Percentiles rank a stretch among this genome's conserved stretches.
Evolutionary conservation across 2,329 filamentous ascomycete genomes (phyloP).

Genomic region (Hypoxylon sp.): DNA sequence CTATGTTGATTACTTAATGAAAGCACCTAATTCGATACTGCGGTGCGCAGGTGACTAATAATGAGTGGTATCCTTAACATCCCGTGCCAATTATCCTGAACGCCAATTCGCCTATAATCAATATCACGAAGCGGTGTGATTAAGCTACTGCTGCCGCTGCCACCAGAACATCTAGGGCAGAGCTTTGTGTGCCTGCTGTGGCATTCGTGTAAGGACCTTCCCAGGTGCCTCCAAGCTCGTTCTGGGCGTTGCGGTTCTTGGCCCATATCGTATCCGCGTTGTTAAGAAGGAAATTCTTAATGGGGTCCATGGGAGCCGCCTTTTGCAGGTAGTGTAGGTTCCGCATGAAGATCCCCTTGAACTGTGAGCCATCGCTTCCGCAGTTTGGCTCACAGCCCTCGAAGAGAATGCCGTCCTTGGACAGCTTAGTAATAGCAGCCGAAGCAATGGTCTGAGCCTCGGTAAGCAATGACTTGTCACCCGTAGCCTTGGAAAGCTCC

Average conservation of each 20-base stretch:
- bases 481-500: conserved; percentile 63
- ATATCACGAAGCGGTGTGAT: conserved; percentile 26
- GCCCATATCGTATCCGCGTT: conserved; percentile 57
- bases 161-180: conserved; percentile 52
- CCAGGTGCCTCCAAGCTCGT: conserved; percentile 53
- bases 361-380: conserved; percentile 69
- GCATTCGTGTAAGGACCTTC: conserved; percentile 51
- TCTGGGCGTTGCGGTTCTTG: conserved; percentile 54
- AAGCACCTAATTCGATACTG: conserved; percentile 29
- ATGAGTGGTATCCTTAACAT: conserved; percentile 40
- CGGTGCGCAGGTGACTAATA: conserved; percentile 38
- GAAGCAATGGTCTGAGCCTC: conserved; percentile 64
- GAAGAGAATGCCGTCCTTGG: conserved; percentile 64
- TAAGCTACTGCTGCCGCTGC: conserved; percentile 51
- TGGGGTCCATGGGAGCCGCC: conserved; percentile 61
- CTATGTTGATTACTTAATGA: conserved; percentile 34
- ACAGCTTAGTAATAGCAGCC: conserved; percentile 64
- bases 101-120: conserved; percentile 39
- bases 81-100: conserved; percentile 35
- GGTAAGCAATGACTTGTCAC: conserved; percentile 58
- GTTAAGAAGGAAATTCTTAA: conserved; percentile 56
- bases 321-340: conserved; percentile 71
- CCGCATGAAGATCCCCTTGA: conserved; percentile 79
- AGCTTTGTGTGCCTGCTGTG: conserved; percentile 52
- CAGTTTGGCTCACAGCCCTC: conserved; percentile 69